A percentile compares a stretch with the other conserved stretches of the same genome.
These are phyloP conservation scores for Xylariaceae sp. DNA, from an alignment of 2,329 filamentous ascomycete species.

Conservation along the genomic window DNA sequence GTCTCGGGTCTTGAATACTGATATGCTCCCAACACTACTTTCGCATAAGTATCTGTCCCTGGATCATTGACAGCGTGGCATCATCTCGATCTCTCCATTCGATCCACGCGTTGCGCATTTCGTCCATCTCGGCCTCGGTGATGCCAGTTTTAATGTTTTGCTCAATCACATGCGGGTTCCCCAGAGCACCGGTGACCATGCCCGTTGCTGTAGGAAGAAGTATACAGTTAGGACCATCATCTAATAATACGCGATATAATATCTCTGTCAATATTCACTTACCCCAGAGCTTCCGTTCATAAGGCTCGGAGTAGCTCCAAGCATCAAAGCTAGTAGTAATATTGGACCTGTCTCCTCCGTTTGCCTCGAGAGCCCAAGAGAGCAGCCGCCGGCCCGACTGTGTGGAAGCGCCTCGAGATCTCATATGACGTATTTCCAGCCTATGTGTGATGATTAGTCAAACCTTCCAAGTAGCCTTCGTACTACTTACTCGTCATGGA, in stretches of 20 bases:
- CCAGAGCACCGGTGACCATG: slow-evolving; percentile 6
- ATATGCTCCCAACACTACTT: too few relatives aligned
- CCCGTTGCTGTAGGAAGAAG: slow-evolving; percentile 4
- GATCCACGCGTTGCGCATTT: slow-evolving; percentile 6
- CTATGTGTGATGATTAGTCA: too few relatives aligned
- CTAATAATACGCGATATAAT: too few relatives aligned
- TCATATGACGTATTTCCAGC: slow-evolving; percentile 3
- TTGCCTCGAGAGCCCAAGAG: slow-evolving; percentile 8
- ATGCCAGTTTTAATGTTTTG: slow-evolving; percentile 5
- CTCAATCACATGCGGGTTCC: not conserved
- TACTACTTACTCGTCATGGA: slow-evolving; percentile 7
- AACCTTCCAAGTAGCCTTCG: too few relatives aligned
- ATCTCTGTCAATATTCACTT: not conserved
- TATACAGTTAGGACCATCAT: not conserved
- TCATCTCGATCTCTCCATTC: slow-evolving; percentile 9
- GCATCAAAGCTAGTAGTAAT: slow-evolving; percentile 9
- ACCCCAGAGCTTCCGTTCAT: slow-evolving; percentile 9
- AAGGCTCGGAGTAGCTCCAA: slow-evolving; percentile 7
- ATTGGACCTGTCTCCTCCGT: slow-evolving; percentile 5
- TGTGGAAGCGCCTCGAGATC: slow-evolving; percentile 5
- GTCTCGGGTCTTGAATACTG: too few relatives aligned
- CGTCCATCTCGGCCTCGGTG: slow-evolving; percentile 6
- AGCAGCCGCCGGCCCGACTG: slow-evolving; percentile 9
- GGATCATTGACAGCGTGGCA: slow-evolving; percentile 5
- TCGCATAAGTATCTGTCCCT: slow-evolving; percentile 8